Conservation (phyloP, 371 early-diverging fungal genomes). For the Rhizopus microsporus region DNA sequence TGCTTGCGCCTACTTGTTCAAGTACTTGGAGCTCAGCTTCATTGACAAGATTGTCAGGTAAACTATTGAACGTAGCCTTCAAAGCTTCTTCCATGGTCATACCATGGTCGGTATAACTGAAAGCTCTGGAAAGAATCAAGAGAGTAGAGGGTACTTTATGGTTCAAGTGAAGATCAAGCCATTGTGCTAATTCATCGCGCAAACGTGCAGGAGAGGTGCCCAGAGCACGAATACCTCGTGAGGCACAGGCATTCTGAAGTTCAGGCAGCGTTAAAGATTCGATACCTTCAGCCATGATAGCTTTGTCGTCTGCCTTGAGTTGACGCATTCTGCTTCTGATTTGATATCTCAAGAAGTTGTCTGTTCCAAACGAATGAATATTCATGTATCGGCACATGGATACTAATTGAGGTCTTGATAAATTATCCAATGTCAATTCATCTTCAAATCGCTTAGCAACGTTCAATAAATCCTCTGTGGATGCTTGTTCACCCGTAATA, state of each 20-base stretch:
- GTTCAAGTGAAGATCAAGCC: constrained; percentile 91
- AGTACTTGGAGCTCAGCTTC: constrained; percentile 89
- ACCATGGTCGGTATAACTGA: constrained; percentile 74
- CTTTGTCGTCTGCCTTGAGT: constrained; percentile 88
- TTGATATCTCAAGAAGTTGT: constrained; percentile 89
- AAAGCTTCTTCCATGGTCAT: constrained; percentile 79
- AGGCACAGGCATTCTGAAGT: constrained; percentile 83
- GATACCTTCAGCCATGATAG: constrained; percentile 89
- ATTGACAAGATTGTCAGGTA: constrained; percentile 86
- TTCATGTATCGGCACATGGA: constrained; percentile 94
- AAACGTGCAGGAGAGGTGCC: constrained; percentile 88
- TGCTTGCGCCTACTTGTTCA: constrained; percentile 85
- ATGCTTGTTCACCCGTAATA: constrained; percentile 80
- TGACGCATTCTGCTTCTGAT: constrained; percentile 84
- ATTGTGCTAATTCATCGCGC: constrained; percentile 86
- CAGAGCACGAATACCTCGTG: constrained; percentile 89
- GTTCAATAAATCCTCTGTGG: constrained; percentile 80
- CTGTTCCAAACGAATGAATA: constrained; percentile 94
- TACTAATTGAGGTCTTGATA: constrained; percentile 92
- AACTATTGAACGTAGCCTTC: constrained; percentile 89
- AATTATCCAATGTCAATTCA: constrained; percentile 89
- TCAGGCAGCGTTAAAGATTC: constrained; percentile 83
- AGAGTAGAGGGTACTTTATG: constrained; percentile 93
- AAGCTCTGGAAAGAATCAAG: constrained; percentile 90
- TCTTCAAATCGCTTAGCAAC: constrained; percentile 90